These are phyloP conservation scores for Xylaria telfairii DNA, from an alignment of 495 filamentous ascomycete species.

Conservation along the genomic window DNA sequence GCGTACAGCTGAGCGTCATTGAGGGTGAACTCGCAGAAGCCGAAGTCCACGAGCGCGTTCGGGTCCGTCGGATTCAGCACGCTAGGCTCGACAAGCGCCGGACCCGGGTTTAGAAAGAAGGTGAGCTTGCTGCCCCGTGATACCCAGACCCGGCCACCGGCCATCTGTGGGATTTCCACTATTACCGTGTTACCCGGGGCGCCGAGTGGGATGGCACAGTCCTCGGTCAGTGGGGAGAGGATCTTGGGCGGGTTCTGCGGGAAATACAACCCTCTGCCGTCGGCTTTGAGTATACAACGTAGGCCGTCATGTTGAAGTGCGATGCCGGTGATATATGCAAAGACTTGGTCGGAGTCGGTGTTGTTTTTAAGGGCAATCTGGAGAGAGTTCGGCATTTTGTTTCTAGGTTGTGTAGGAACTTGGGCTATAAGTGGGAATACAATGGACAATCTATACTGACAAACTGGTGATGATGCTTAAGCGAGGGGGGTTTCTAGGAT, in stretches of 20 bases:
- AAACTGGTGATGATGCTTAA: background rate
- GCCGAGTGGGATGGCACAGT: constrained; percentile 74
- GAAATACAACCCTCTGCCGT: constrained; percentile 44
- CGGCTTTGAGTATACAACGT: constrained; percentile 45
- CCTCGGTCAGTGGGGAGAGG: constrained; percentile 56
- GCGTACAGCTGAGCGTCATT: constrained; percentile 73
- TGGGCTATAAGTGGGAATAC: background rate
- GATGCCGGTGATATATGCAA: constrained; percentile 53
- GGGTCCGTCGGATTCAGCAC: constrained; percentile 73
- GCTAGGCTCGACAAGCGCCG: constrained; percentile 76
- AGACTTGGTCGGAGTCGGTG: constrained; percentile 40
- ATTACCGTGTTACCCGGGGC: constrained; percentile 62
- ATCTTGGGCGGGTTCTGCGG: constrained; percentile 45
- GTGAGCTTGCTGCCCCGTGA: constrained; percentile 63
- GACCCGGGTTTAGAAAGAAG: constrained; percentile 75
- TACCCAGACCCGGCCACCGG: constrained; percentile 75
- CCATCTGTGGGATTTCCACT: constrained; percentile 71
- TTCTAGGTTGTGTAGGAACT: background rate
- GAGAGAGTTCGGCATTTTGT: constrained; percentile 49
- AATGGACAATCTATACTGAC: background rate
- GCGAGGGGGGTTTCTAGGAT: background rate
- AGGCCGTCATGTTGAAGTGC: constrained; percentile 44
- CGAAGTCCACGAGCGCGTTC: constrained; percentile 69
- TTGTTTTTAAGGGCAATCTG: constrained; percentile 48
- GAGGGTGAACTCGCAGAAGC: constrained; percentile 79